These are phyloP conservation scores for Pilaira anomala DNA, from an alignment of 192 early-diverging fungal species.

Conservation along the genomic window DNA sequence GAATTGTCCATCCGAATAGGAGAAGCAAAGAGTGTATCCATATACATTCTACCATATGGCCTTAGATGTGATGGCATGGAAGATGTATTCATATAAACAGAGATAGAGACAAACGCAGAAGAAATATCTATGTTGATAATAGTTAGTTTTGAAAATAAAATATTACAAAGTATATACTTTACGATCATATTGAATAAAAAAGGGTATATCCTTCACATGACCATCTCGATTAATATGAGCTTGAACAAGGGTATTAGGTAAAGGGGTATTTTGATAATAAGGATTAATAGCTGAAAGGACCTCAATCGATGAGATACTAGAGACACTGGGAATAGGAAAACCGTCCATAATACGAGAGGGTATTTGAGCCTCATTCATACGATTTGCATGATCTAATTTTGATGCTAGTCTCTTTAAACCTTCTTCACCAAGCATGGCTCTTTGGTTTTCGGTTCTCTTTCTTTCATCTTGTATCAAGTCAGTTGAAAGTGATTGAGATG, in stretches of 20 bases:
- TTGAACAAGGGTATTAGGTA: slow-evolving; percentile 28
- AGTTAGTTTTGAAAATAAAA: no score
- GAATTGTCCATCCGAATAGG: slow-evolving; percentile 35
- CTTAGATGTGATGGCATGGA: slow-evolving; percentile 42
- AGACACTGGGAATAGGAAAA: slow-evolving; percentile 50
- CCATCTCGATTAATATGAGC: slow-evolving; percentile 43
- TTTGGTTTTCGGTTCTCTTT: slow-evolving; percentile 45
- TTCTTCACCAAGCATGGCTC: slow-evolving; percentile 34
- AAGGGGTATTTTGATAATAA: slow-evolving; percentile 5
- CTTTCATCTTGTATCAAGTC: slow-evolving; percentile 42
- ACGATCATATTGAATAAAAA: slow-evolving; percentile 54
- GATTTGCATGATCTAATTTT: slow-evolving; percentile 42
- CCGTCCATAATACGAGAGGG: slow-evolving; percentile 52
- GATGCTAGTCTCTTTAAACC: slow-evolving; percentile 42
- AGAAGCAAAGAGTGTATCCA: slow-evolving; percentile 48
- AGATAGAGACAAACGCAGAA: slow-evolving; percentile 48
- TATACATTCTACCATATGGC: slow-evolving; percentile 46
- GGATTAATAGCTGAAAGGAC: slow-evolving; percentile 40
- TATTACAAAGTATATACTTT: slow-evolving; percentile 11
- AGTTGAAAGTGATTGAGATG: slow-evolving; percentile 44
- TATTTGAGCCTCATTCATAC: slow-evolving; percentile 45
- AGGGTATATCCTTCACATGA: slow-evolving; percentile 34
- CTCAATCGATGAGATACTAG: slow-evolving; percentile 48
- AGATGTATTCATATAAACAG: slow-evolving; percentile 44
- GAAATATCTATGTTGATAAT: slow-evolving; percentile 36